Evolutionary conservation across 768 basidiomycete genomes (phyloP), one percentile per base, ranked within the genome.

Genomic region (Tephrocybe rancida): DNA sequence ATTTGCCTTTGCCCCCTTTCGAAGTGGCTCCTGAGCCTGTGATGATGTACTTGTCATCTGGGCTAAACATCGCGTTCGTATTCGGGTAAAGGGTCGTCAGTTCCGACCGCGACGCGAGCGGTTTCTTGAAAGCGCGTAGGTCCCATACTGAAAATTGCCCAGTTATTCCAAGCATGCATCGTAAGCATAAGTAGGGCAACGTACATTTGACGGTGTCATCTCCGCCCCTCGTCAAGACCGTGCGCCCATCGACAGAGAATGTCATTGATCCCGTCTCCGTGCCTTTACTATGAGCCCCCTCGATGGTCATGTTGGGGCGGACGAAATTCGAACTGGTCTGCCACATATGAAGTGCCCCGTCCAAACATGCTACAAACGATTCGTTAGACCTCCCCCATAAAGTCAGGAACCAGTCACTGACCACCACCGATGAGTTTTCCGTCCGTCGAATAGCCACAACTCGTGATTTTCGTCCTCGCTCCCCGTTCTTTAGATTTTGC

Each of bases 401-500:
- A 49, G 52, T 18, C 26, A 57, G 14, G 24, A 41, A 16, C 39
- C 49, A 55, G 52, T 11, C 30, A 65, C 69, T 53, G 63, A 95
- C 95, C 90, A 66, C 90, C 96, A 47, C 88, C 89, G 60, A 99
- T 94, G 61, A 88, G 72, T 56, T 80, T 86, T n/a, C 91, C 96
- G 71, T 99, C 95, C 21, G 79, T 81, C 39, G 92, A 94, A 74
- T 94, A 99, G 14, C 83, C 82, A 66, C 94, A 96, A 9, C 87
- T 67, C 3, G 88, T 90, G 5, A 99, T 87, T 68, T 94, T 95
- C 5, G 97, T 98, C 59, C 95, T 82, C 14, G 92, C 88, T 27
- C 97, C 97, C 52, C 95, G 79, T 60, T 98, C 95, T 66, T 95
- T 98, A 8, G 91, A 94, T 73, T 95, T 96, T 63, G 96, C 93